A percentile compares a stretch with the other conserved stretches of the same genome.
These are phyloP conservation scores for Capsella bursapastoris DNA, from an alignment of 345 rosid species.

Conservation along the genomic window DNA sequence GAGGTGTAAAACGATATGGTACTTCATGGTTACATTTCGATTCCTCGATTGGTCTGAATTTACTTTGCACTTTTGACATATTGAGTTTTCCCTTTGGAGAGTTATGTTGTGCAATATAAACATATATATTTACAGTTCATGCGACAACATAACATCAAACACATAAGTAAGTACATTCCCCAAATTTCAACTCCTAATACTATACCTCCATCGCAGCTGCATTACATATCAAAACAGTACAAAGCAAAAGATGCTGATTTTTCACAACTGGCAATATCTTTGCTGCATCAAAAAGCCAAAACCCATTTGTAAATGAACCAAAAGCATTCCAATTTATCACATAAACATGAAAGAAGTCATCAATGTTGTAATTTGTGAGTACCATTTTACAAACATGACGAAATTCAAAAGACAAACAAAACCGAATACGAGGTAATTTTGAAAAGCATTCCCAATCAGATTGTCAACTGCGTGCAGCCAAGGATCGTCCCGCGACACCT, in stretches of 20 bases:
- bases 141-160: too few relatives aligned
- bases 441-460: slow-evolving; percentile 44
- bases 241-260: slow-evolving; percentile 85
- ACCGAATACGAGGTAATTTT: neutral
- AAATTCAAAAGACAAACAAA: slow-evolving; percentile 12
- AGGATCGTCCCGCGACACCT: slow-evolving; percentile 80
- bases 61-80: too few relatives aligned
- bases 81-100: too few relatives aligned
- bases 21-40: too few relatives aligned
- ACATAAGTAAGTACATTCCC: neutral
- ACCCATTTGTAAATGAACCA: neutral
- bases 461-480: slow-evolving; percentile 81
- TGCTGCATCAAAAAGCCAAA: slow-evolving; percentile 46
- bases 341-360: neutral
- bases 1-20: too few relatives aligned
- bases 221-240: slow-evolving; percentile 84
- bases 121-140: too few relatives aligned
- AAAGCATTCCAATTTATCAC: neutral
- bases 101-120: neutral
- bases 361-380: neutral
- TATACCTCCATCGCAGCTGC: slow-evolving; percentile 97
- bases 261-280: slow-evolving; percentile 83
- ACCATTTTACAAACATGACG: slow-evolving; percentile 23
- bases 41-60: too few relatives aligned
- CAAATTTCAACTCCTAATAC: neutral